A percentile compares a stretch with the other conserved stretches of the same genome.
These are phyloP conservation scores for Leccinum ochraceum DNA, from an alignment of 768 basidiomycete genomes.

Conservation along the genomic window DNA sequence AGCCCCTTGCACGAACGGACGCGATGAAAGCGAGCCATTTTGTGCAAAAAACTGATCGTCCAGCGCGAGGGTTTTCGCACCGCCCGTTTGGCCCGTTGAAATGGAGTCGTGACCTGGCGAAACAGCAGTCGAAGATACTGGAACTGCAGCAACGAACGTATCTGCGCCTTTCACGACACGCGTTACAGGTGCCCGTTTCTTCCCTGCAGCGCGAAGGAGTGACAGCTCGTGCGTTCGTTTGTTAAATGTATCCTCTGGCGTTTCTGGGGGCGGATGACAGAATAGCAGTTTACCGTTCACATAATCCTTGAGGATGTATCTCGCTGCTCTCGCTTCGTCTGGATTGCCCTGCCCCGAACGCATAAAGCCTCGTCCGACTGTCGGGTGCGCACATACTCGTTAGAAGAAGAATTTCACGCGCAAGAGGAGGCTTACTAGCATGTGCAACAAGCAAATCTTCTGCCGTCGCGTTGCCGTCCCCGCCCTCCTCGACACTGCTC, in stretches of 20 bases:
- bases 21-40: slow-evolving; percentile 48
- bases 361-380: slow-evolving; percentile 92
- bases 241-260: slow-evolving; percentile 73
- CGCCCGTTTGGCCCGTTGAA: slow-evolving; percentile 35
- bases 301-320: slow-evolving; percentile 94
- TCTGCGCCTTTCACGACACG: slow-evolving; percentile 83
- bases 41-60: slow-evolving; percentile 84
- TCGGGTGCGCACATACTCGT: slow-evolving; percentile 15
- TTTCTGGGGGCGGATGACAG: slow-evolving; percentile 84
- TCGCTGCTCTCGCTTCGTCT: slow-evolving; percentile 92
- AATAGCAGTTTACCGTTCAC: slow-evolving; percentile 92
- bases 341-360: slow-evolving; percentile 96
- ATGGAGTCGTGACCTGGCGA: slow-evolving; percentile 22
- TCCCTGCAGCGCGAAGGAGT: slow-evolving; percentile 60
- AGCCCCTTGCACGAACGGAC: slow-evolving; percentile 66
- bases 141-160: slow-evolving; percentile 60
- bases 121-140: not conserved
- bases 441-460: slow-evolving; percentile 85
- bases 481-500: slow-evolving; percentile 74
- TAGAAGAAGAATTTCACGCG: slow-evolving; percentile 2
- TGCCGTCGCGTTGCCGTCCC: slow-evolving; percentile 70
- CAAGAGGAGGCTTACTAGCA: slow-evolving; percentile 68
- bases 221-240: slow-evolving; percentile 60
- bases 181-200: slow-evolving; percentile 87
- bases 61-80: slow-evolving; percentile 61